Conservation (phyloP, 1,139 yeast species). For the Lodderomyces oxycetoniae region DNA sequence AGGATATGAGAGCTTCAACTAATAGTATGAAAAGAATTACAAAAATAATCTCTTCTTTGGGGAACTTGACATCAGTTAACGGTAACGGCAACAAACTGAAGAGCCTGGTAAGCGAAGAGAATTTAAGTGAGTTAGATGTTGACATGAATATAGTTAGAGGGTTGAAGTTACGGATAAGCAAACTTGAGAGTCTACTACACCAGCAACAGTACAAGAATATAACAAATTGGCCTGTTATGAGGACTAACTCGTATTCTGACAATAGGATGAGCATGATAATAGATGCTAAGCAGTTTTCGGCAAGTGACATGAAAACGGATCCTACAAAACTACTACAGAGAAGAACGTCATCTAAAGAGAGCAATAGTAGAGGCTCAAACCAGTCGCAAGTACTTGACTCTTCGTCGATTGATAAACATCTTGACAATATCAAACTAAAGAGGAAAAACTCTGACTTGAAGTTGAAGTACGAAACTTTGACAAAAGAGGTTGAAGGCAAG, state of each 20-base stretch:
- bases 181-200: constrained; percentile 61
- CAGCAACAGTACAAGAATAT: constrained; percentile 59
- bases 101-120: constrained; percentile 17
- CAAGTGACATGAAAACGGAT: constrained; percentile 10
- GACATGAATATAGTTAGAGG: constrained; percentile 47
- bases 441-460: constrained; percentile 25
- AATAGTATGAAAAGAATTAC: constrained; percentile 37
- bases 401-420: constrained; percentile 39
- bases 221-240: constrained; percentile 51
- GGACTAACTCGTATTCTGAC: constrained; percentile 14
- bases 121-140: constrained; percentile 21
- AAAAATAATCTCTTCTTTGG: constrained; percentile 30
- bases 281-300: constrained; percentile 10
- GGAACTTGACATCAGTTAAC: constrained; percentile 26
- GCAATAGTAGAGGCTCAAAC: constrained; percentile 7
- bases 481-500: constrained; percentile 11
- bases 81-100: constrained; percentile 16
- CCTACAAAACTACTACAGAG: constrained; percentile 24
- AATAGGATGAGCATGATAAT: constrained; percentile 21
- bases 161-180: constrained; percentile 54
- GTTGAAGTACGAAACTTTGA: constrained; percentile 11
- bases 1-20: constrained; percentile 41
- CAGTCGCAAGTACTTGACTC: constrained; percentile 29
- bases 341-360: constrained; percentile 9
- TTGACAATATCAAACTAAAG: constrained; percentile 38